Evolutionary conservation across 2,329 filamentous ascomycete genomes (phyloP), one percentile per base, ranked within the genome.

Genomic region (Aspergillus sp.): DNA sequence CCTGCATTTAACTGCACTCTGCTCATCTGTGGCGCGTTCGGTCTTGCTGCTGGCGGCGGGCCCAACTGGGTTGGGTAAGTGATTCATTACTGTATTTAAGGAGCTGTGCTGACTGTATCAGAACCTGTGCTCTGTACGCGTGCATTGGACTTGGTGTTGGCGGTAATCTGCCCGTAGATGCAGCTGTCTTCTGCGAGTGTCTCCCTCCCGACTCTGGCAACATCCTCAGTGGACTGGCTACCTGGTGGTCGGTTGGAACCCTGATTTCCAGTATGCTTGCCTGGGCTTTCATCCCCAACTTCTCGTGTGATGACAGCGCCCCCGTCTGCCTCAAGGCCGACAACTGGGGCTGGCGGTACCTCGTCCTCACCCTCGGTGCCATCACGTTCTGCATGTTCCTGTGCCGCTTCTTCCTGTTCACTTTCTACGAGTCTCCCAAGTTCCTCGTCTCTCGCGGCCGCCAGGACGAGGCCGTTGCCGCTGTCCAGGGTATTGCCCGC

Each of bases 241-340:
- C 92, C 6, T 95, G 90, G 88, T 96, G 91, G 90, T 89, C 90
- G 0, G 76, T 96, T 19, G 91, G 91, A 4, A 90, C 95, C 69
- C 80, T 96, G 7, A 82, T 88, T 57, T 86, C 89, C 50, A 75
- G 69, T 68, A 56, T 71, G 90, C 88, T 30, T 30, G 27, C 27
- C 5, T 93, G 89, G 90, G 88, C 81, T 46, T 90, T 88, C 64
- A 87, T 95, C 56, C 85, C 87, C 30, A 83, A 84, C 62, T 89
- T 83, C 78, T 86, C 85, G 7, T 84, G 78, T 62, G 81, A 89
- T 46, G 82, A 89, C 66, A 79, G 27, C 27, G 27, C 27, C 9
- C 9, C 9, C 27, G 27, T 30, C 9, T 30, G 27, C 27, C 27
- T 30, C 9, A 30, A 30, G 27, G 27, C 27, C 9, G 27, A 30